Conservation (phyloP, 352 stramenopile genomes). For the Phytopythium oedochilum region DNA sequence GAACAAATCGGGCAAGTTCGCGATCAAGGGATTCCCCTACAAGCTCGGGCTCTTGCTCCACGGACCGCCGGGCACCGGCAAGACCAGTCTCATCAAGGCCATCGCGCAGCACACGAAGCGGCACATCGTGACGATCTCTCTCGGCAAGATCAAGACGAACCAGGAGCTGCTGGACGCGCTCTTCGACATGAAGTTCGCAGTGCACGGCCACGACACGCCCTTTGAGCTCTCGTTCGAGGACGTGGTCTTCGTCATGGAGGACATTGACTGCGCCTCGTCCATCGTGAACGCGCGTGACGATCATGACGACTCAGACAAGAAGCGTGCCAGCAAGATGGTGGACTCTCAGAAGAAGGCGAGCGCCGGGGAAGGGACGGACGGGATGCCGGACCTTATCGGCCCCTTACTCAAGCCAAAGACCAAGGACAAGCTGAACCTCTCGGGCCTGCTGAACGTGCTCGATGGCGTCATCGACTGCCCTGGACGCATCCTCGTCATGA, state of each 20-base stretch:
- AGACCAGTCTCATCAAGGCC: constrained; percentile 89
- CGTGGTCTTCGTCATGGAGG: constrained; percentile 90
- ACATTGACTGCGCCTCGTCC: constrained; percentile 80
- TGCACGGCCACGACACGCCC: constrained; percentile 56
- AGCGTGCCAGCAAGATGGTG: not conserved
- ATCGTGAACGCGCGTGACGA: constrained; percentile 49
- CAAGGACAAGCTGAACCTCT: constrained; percentile 75
- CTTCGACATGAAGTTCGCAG: constrained; percentile 68
- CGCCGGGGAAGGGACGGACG: constrained; percentile 20
- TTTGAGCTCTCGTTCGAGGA: constrained; percentile 74
- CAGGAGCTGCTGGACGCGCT: constrained; percentile 80
- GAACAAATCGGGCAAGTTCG: constrained; percentile 70
- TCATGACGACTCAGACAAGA: no score
- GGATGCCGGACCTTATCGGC: no score
- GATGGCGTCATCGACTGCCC: constrained; percentile 89
- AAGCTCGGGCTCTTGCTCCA: constrained; percentile 87
- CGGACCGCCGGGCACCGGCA: constrained; percentile 84
- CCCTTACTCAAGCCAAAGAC: no score
- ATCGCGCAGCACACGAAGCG: constrained; percentile 74
- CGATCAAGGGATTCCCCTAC: constrained; percentile 86
- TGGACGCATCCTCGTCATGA: constrained; percentile 91
- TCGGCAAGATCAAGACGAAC: constrained; percentile 77
- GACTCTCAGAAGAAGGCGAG: no score
- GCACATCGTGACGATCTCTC: constrained; percentile 74
- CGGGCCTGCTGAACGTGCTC: constrained; percentile 86